phyloP scores from a whole-genome alignment of 371 early-diverging fungal species.

The Apophysomyces ossiformis region DNA sequence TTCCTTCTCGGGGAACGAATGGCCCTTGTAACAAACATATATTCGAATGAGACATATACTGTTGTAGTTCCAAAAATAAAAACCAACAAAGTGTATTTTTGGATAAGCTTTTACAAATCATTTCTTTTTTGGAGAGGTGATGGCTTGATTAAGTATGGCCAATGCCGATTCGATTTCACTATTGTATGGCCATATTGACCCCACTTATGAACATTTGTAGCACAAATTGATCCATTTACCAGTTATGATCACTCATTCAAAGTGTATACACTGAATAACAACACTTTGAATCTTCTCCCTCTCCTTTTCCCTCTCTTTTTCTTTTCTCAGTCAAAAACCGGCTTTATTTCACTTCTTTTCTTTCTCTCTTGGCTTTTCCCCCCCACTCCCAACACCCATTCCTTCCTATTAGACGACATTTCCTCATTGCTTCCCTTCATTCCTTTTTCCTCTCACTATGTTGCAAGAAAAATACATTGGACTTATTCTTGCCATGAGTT shows the following conservation, averaged over 20 bases:
- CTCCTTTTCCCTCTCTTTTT: background rate
- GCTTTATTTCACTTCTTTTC: background rate
- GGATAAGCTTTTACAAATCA: background rate
- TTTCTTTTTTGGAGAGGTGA: background rate
- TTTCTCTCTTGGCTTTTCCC: background rate
- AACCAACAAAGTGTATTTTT: background rate
- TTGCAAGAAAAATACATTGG: slow-evolving; percentile 84
- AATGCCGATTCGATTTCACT: too few relatives aligned
- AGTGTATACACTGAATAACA: background rate
- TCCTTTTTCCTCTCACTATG: slow-evolving; percentile 25
- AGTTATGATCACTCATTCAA: background rate
- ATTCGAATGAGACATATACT: background rate
- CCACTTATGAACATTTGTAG: background rate
- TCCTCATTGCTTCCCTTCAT: background rate
- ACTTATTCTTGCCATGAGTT: slow-evolving; percentile 80
- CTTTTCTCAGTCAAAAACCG: background rate
- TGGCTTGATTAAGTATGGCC: background rate
- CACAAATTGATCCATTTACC: slow-evolving; percentile 5
- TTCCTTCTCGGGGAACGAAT: background rate
- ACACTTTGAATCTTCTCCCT: background rate
- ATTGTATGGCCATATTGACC: background rate
- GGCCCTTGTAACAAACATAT: background rate
- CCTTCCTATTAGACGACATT: too few relatives aligned
- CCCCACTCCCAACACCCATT: too few relatives aligned
- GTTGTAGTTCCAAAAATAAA: background rate